phyloP scores from a whole-genome alignment of 108 stramenopile genomes.

The Nitzschia inconspicua region DNA sequence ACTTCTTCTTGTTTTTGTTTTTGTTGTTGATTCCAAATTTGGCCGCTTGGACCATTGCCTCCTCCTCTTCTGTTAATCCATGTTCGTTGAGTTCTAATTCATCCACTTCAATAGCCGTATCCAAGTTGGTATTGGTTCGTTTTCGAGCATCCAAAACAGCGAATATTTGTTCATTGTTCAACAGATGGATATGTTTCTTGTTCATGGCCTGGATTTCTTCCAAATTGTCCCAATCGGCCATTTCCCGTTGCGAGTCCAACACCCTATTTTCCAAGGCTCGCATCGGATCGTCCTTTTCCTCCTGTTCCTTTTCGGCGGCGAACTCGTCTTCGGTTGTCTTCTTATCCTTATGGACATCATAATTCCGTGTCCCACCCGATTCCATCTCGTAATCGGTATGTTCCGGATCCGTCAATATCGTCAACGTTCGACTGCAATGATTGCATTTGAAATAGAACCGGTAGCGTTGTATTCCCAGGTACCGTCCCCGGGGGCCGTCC shows the following conservation, averaged over 20 bases:
- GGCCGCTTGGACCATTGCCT: constrained; percentile 66
- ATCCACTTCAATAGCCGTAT: constrained; percentile 11
- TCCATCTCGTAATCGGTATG: constrained; percentile 98
- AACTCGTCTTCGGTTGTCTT: constrained; percentile 53
- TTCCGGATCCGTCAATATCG: constrained; percentile 95
- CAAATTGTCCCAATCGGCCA: constrained; percentile 92
- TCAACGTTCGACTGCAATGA: constrained; percentile 80
- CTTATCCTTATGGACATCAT: constrained; percentile 93
- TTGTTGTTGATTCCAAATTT: constrained; percentile 50
- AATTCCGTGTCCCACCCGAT: constrained; percentile 91
- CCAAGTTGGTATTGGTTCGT: constrained; percentile 28
- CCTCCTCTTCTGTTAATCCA: constrained; percentile 72
- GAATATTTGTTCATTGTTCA: constrained; percentile 46
- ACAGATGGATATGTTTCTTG: constrained; percentile 55
- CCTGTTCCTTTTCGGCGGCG: constrained; percentile 54
- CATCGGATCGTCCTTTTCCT: constrained; percentile 90
- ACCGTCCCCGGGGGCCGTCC: constrained; percentile 83
- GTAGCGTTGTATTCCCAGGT: constrained; percentile 91
- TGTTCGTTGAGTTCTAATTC: constrained; percentile 56
- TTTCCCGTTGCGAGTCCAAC: constrained; percentile 91
- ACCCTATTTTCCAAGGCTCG: constrained; percentile 95
- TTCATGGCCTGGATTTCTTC: constrained; percentile 95
- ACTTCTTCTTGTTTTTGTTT: background rate
- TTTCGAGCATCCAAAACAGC: constrained; percentile 52
- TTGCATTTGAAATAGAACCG: constrained; percentile 96